A percentile compares a stretch with the other conserved stretches of the same genome.
Conservation (phyloP, 177 flowering plant genomes). For the Telopea speciosissima region DNA sequence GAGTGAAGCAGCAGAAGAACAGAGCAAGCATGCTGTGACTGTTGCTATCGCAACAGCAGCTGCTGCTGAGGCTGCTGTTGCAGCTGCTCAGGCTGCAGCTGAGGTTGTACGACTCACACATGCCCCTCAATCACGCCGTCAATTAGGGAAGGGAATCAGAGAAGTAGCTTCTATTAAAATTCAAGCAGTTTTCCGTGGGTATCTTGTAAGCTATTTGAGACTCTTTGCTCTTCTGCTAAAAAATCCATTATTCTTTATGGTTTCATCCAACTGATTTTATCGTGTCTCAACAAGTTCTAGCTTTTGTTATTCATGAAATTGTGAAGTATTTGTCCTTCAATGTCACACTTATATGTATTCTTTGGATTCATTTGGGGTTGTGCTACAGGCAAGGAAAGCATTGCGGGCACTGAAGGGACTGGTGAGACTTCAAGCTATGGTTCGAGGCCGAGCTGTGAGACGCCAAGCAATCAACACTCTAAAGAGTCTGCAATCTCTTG, state of each 20-base stretch:
- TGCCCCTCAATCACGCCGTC: conserved; percentile 11
- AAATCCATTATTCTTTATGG: background rate
- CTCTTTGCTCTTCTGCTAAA: background rate
- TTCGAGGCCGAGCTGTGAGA: conserved; percentile 68
- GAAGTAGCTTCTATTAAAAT: conserved; percentile 53
- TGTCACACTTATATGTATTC: background rate
- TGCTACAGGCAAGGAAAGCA: conserved; percentile 78
- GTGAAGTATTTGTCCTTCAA: background rate
- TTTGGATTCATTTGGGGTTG: background rate
- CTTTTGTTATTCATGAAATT: background rate
- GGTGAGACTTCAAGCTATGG: conserved; percentile 75
- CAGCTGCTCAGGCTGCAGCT: conserved; percentile 47
- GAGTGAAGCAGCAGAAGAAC: conserved; percentile 42
- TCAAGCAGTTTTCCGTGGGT: conserved; percentile 71
- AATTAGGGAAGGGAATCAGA: conserved; percentile 13
- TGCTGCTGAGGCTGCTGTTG: conserved; percentile 50
- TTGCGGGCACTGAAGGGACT: conserved; percentile 77
- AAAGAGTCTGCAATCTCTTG: conserved; percentile 71
- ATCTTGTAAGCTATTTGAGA: conserved; percentile 48
- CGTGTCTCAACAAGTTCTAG: background rate
- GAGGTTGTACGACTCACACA: conserved; percentile 39
- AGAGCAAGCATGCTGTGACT: conserved; percentile 40
- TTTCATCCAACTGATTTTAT: background rate
- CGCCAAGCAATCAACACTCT: conserved; percentile 67
- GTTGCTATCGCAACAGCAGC: conserved; percentile 49